These are phyloP conservation scores for Oldenlandia corymbosa DNA, from an alignment of 257 asterid genomes.

Conservation along the genomic window DNA sequence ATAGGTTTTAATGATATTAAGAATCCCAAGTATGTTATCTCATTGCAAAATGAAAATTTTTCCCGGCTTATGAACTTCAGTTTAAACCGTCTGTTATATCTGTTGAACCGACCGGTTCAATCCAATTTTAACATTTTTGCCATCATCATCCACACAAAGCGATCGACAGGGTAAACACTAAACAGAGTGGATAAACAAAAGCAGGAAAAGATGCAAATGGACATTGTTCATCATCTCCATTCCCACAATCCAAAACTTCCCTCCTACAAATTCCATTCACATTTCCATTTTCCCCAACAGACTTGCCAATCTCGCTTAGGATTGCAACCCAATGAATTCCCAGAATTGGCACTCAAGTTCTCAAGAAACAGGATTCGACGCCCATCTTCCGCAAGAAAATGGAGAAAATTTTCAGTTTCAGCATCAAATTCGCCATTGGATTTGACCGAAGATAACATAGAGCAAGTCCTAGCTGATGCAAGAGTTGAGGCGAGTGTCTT, in stretches of 20 bases:
- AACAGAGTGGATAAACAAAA: conserved; percentile 3
- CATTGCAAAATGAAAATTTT: too few relatives aligned
- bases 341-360: not conserved
- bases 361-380: conserved; percentile 13
- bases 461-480: conserved; percentile 58
- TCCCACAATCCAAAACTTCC: conserved; percentile 11
- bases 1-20: too few relatives aligned
- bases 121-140: not conserved
- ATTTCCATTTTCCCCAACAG: conserved; percentile 10
- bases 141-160: not conserved
- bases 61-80: not conserved
- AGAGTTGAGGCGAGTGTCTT: conserved; percentile 46
- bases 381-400: conserved; percentile 15
- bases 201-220: conserved; percentile 27
- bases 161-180: not conserved
- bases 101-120: conserved; percentile 8
- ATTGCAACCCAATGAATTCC: conserved; percentile 26
- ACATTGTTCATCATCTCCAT: conserved; percentile 24
- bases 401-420: conserved; percentile 25
- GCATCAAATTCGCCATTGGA: conserved; percentile 55
- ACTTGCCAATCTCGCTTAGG: conserved; percentile 14
- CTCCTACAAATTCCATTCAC: conserved; percentile 9
- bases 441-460: conserved; percentile 76
- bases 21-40: too few relatives aligned
- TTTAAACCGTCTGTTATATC: not conserved